These are phyloP conservation scores for Syncephalastrum monosporum DNA, from an alignment of 371 early-diverging fungal genomes.

Conservation along the genomic window DNA sequence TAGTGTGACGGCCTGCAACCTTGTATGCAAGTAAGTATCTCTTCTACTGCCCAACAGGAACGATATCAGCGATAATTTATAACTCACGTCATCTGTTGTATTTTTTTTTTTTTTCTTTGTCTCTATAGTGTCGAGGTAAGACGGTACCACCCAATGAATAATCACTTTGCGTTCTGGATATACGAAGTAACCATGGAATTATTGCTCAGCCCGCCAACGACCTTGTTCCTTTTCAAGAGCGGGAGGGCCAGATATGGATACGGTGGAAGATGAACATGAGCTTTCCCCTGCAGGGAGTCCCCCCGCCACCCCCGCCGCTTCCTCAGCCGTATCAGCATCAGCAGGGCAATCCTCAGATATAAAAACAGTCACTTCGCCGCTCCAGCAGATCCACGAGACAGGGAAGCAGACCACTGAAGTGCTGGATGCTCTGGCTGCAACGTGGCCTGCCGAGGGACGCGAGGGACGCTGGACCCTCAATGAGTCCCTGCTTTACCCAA, in stretches of 20 bases:
- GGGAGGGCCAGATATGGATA: too few relatives aligned
- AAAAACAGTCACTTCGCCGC: background rate
- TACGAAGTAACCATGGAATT: background rate
- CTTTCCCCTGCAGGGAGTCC: too few relatives aligned
- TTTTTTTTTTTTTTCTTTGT: background rate
- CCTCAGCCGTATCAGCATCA: too few relatives aligned
- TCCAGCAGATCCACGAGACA: too few relatives aligned
- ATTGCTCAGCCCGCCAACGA: too few relatives aligned
- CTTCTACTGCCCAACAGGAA: background rate
- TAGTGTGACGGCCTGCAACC: conserved; percentile 55
- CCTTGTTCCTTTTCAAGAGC: too few relatives aligned
- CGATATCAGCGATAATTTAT: background rate
- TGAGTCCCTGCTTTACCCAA: conserved; percentile 12
- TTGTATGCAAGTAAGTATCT: conserved; percentile 49
- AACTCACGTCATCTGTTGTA: conserved; percentile 5
- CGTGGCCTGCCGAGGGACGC: conserved; percentile 17
- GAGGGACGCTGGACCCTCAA: conserved; percentile 27
- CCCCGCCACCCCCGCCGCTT: too few relatives aligned
- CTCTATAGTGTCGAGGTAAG: conserved; percentile 49
- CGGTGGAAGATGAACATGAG: too few relatives aligned
- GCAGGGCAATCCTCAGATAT: background rate
- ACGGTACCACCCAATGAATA: background rate
- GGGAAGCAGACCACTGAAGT: conserved; percentile 2
- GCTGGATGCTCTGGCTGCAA: conserved; percentile 11
- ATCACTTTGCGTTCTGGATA: background rate